phyloP scores from a whole-genome alignment of 306 rosid species.

The Dalbergia oliveri region DNA sequence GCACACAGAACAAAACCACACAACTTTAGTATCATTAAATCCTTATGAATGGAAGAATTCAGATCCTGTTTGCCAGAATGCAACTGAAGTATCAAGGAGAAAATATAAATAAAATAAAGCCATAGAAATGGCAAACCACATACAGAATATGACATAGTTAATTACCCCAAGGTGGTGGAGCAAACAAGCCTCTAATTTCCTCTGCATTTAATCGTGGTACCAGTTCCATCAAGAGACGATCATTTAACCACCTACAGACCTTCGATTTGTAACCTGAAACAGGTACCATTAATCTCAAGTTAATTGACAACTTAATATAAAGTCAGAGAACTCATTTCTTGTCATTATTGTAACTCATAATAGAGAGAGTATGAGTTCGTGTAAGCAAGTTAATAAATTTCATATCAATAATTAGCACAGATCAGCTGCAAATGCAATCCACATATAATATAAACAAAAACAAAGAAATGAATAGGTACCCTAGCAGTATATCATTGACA shows the following conservation, averaged over 20 bases:
- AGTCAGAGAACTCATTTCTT: background rate
- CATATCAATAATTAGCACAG: constrained; percentile 15
- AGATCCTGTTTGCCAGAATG: constrained; percentile 9
- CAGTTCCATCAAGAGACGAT: constrained; percentile 88
- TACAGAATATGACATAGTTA: constrained; percentile 31
- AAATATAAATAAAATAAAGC: background rate
- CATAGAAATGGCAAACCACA: constrained; percentile 9
- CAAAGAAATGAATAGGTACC: background rate
- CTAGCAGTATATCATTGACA: constrained; percentile 3
- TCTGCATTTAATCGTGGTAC: constrained; percentile 89
- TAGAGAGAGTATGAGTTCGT: background rate
- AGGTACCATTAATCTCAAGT: background rate
- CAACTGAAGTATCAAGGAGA: constrained; percentile 26
- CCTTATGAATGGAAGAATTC: constrained; percentile 24
- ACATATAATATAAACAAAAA: background rate
- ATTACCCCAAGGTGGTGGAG: constrained; percentile 96
- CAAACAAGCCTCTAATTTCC: constrained; percentile 93
- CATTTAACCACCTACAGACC: constrained; percentile 92
- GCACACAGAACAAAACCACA: constrained; percentile 14
- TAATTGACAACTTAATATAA: constrained; percentile 14
- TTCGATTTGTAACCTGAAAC: constrained; percentile 81
- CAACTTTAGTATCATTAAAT: constrained; percentile 24
- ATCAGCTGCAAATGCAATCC: constrained; percentile 1
- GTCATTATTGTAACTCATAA: background rate
- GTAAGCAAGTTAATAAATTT: background rate